Percentiles rank a stretch among this genome's conserved stretches.
Evolutionary conservation across 2,329 filamentous ascomycete genomes (phyloP).

Genomic region (Fusarium luffae): DNA sequence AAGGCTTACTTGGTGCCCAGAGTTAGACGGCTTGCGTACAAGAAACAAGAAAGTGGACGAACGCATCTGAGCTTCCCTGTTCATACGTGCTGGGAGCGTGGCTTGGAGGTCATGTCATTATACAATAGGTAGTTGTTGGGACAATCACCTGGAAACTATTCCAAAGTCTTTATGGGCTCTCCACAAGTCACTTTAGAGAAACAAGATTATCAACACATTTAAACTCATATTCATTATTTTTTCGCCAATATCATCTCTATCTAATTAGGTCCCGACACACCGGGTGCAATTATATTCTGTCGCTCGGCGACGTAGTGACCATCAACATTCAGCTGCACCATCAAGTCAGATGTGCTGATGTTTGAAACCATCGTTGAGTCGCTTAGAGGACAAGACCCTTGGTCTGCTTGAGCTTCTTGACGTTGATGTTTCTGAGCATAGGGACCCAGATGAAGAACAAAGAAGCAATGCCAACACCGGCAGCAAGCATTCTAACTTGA

Average conservation of each 20-base stretch:
- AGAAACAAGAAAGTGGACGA: background rate
- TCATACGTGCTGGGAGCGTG: background rate
- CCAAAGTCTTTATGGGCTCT: background rate
- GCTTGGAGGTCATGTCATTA: background rate
- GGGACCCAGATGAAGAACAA: slow-evolving; percentile 45
- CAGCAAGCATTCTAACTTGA: slow-evolving; percentile 55
- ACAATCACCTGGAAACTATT: background rate
- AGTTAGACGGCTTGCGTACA: background rate
- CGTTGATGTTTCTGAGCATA: slow-evolving; percentile 49
- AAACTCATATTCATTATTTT: background rate
- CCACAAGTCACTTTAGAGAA: background rate
- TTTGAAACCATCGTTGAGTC: background rate
- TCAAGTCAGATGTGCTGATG: background rate
- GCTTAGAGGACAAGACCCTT: slow-evolving; percentile 47
- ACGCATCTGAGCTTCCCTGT: background rate
- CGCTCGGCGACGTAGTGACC: background rate
- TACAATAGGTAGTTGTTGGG: background rate
- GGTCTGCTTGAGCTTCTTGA: slow-evolving; percentile 47
- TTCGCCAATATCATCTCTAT: background rate
- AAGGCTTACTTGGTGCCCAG: background rate
- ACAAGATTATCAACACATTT: background rate
- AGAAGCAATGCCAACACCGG: slow-evolving; percentile 48
- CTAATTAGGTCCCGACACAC: slow-evolving; percentile 6
- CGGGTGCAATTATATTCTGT: background rate
- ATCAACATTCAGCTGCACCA: background rate